Conservation (phyloP, 2,329 filamentous ascomycete genomes). For the Fusarium odoratissimum region DNA sequence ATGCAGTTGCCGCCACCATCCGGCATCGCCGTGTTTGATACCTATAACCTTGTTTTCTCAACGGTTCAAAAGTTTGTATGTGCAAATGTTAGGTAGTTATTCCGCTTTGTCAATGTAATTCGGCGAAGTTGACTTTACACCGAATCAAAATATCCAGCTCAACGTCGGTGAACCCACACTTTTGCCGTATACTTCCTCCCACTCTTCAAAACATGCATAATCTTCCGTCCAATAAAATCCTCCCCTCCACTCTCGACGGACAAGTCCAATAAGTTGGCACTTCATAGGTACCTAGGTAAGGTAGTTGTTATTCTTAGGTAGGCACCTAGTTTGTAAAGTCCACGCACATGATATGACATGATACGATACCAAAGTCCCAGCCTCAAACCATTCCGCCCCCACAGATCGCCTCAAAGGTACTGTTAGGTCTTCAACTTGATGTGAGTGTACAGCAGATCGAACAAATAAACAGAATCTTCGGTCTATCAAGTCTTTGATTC, state of each 20-base stretch:
- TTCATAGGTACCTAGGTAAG: background rate
- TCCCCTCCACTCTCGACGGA: background rate
- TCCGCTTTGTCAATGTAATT: background rate
- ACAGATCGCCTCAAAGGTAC: background rate
- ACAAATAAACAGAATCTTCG: conserved; percentile 18
- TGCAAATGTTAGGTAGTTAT: background rate
- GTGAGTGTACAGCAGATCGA: background rate
- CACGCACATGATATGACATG: background rate
- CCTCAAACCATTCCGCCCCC: background rate
- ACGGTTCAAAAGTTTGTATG: background rate
- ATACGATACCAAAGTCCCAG: conserved; percentile 4
- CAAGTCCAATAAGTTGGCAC: background rate
- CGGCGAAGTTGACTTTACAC: conserved; percentile 1
- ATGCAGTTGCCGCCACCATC: background rate
- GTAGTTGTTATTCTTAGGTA: background rate
- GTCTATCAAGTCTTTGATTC: conserved; percentile 3
- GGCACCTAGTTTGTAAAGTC: background rate
- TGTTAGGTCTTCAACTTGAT: background rate
- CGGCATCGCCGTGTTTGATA: conserved; percentile 2
- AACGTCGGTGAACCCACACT: background rate
- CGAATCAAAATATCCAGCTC: background rate
- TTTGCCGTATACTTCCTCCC: conserved; percentile 7
- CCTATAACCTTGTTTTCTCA: background rate
- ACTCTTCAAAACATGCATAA: background rate
- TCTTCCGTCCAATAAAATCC: background rate